phyloP scores from a whole-genome alignment of 78 protist genomes.

The Cavenderia fasciculata region DNA sequence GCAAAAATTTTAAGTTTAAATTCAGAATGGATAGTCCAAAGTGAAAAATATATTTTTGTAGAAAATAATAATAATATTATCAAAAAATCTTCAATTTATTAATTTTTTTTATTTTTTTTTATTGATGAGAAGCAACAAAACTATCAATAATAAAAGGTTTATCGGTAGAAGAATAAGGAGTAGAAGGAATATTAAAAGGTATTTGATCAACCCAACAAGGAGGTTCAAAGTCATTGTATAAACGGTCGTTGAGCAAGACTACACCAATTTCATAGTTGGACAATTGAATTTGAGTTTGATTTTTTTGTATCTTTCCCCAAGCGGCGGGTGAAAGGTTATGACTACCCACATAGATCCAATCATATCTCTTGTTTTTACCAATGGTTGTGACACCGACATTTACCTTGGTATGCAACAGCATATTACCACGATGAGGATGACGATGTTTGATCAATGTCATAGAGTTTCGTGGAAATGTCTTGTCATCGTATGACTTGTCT shows the following conservation, averaged over 20 bases:
- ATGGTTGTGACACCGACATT: constrained; percentile 13
- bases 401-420: constrained; percentile 32
- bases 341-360: constrained; percentile 60
- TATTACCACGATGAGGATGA: neutral
- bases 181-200: constrained; percentile 15
- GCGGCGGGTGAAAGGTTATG: constrained; percentile 59
- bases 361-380: neutral
- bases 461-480: neutral
- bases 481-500: constrained; percentile 7
- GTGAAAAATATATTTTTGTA: too few species aligned
- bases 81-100: too few species aligned
- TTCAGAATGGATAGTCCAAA: too few species aligned
- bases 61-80: too few species aligned
- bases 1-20: too few species aligned
- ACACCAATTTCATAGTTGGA: constrained; percentile 65
- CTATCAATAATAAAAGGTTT: constrained; percentile 16
- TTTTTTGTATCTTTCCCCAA: constrained; percentile 60
- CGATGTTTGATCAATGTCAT: neutral
- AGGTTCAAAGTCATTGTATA: neutral
- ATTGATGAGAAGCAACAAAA: too few species aligned
- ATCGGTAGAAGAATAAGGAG: neutral
- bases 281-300: constrained; percentile 15
- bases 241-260: neutral
- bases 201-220: constrained; percentile 8
- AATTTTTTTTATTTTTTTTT: too few species aligned